Percentiles rank a stretch among this genome's conserved stretches.
Conservation (phyloP, 768 basidiomycete species). For the Trametes elegans region DNA sequence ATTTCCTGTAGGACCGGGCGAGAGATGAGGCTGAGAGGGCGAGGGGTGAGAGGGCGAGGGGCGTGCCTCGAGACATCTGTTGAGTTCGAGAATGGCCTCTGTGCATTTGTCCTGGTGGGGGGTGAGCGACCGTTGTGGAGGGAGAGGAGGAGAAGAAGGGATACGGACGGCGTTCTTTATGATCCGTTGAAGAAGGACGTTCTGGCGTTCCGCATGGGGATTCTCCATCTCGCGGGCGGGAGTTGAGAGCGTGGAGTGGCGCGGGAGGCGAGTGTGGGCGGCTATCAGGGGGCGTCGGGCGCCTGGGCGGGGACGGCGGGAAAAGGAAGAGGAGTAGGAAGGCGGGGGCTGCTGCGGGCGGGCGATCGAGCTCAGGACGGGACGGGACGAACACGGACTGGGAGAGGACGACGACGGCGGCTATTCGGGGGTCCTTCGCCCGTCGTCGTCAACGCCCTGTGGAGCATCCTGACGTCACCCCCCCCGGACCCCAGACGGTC, state of each 20-base stretch:
- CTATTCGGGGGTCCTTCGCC: neutral
- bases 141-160: neutral
- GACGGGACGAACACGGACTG: neutral
- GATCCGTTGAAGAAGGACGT: conserved; percentile 86
- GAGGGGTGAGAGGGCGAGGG: neutral
- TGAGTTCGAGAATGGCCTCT: conserved; percentile 85
- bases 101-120: conserved; percentile 80
- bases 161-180: conserved; percentile 79
- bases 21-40: neutral
- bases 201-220: conserved; percentile 91
- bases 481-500: too few relatives aligned
- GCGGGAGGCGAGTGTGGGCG: neutral
- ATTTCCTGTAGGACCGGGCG: conserved; percentile 57
- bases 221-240: conserved; percentile 69
- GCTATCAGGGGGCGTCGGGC: neutral
- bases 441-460: too few relatives aligned
- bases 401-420: neutral
- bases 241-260: neutral
- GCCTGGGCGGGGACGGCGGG: too few relatives aligned
- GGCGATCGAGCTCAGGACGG: neutral
- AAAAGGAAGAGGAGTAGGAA: neutral
- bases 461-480: conserved; percentile 5
- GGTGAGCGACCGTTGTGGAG: neutral
- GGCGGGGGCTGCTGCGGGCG: conserved; percentile 1
- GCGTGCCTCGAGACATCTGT: conserved; percentile 78